phyloP scores from a whole-genome alignment of 441 rosid genomes.

The Omphalea diandra region DNA sequence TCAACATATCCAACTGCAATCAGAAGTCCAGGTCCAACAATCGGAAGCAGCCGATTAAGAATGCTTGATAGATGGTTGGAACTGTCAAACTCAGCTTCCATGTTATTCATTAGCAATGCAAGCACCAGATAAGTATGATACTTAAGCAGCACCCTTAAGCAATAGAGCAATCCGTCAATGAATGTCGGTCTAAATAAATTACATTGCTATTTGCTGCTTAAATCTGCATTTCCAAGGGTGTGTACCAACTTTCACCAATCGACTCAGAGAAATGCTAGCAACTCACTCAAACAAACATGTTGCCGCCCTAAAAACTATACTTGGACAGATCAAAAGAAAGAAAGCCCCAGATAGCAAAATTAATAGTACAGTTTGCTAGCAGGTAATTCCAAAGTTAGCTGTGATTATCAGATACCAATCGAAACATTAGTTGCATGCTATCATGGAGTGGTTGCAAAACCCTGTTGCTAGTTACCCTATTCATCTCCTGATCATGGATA shows the following conservation, averaged over 20 bases:
- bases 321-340: slow-evolving; percentile 16
- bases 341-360: slow-evolving; percentile 21
- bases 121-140: slow-evolving; percentile 14
- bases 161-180: slow-evolving; percentile 25
- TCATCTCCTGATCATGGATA: slow-evolving; percentile 27
- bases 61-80: slow-evolving; percentile 40
- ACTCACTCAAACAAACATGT: slow-evolving; percentile 19
- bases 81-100: slow-evolving; percentile 62
- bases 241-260: slow-evolving; percentile 23
- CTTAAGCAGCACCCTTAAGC: slow-evolving; percentile 29
- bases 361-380: slow-evolving; percentile 13
- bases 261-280: slow-evolving; percentile 18
- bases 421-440: slow-evolving; percentile 21
- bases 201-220: slow-evolving; percentile 34
- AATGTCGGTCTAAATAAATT: slow-evolving; percentile 28
- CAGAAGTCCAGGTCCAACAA: slow-evolving; percentile 66
- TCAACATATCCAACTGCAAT: slow-evolving; percentile 85
- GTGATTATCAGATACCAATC: slow-evolving; percentile 31
- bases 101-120: slow-evolving; percentile 36
- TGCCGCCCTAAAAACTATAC: slow-evolving; percentile 19
- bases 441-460: slow-evolving; percentile 2
- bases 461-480: slow-evolving; percentile 7
- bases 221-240: slow-evolving; percentile 18
- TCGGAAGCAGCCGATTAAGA: slow-evolving; percentile 56
- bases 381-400: slow-evolving; percentile 19